These are phyloP conservation scores for Aspergillus glaucus DNA, from an alignment of 2,329 filamentous ascomycete species.

Conservation along the genomic window DNA sequence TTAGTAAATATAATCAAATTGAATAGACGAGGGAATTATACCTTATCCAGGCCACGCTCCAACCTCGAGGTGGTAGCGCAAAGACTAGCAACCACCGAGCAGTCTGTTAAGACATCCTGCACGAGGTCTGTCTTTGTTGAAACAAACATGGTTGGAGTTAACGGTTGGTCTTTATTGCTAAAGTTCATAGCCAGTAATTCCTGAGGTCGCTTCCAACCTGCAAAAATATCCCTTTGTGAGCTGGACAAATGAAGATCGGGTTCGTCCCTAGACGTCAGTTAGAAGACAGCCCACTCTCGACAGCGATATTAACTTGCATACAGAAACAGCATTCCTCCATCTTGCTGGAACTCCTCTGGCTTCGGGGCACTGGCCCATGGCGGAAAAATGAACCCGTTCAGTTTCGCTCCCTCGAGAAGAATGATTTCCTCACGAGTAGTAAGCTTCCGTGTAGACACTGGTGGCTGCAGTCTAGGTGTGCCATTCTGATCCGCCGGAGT, in stretches of 20 bases:
- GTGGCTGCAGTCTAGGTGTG: slow-evolving; percentile 38
- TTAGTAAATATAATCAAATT: slow-evolving; percentile 3
- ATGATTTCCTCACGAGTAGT: slow-evolving; percentile 70
- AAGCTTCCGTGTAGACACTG: slow-evolving; percentile 53
- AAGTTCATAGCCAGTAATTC: slow-evolving; percentile 54
- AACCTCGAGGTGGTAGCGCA: slow-evolving; percentile 71
- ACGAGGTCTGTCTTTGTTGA: slow-evolving; percentile 68
- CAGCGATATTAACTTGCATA: slow-evolving; percentile 35
- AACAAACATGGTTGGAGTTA: slow-evolving; percentile 51
- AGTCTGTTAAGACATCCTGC: slow-evolving; percentile 93
- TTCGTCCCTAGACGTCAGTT: slow-evolving; percentile 52
- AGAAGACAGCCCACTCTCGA: slow-evolving; percentile 6
- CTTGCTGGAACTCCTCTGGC: slow-evolving; percentile 55
- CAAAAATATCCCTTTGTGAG: slow-evolving; percentile 68
- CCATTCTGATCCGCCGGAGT: slow-evolving; percentile 13
- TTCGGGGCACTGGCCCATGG: slow-evolving; percentile 68
- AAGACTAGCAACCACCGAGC: slow-evolving; percentile 91
- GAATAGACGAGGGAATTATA: slow-evolving; percentile 28
- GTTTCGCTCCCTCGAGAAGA: slow-evolving; percentile 66
- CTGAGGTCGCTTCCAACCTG: slow-evolving; percentile 71
- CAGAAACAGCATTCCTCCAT: slow-evolving; percentile 55
- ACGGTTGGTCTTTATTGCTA: slow-evolving; percentile 13
- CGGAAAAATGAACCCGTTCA: slow-evolving; percentile 78
- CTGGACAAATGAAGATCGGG: slow-evolving; percentile 65
- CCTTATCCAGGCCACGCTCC: slow-evolving; percentile 62